phyloP scores from a whole-genome alignment of 2,329 filamentous ascomycete species.

The Fusarium hostae region DNA sequence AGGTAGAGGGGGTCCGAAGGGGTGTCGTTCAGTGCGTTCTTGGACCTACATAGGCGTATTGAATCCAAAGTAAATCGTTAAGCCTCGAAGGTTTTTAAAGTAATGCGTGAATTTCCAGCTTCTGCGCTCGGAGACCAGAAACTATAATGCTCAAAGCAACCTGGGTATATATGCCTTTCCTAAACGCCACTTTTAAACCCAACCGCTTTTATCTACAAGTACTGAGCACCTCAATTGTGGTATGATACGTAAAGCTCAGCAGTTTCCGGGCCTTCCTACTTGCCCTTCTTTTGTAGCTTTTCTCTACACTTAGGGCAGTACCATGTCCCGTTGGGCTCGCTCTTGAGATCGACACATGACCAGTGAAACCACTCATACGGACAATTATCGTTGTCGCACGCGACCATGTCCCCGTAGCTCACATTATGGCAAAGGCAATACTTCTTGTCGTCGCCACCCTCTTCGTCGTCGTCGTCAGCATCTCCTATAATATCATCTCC shows the following conservation, averaged over 20 bases:
- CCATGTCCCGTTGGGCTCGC: slow-evolving; percentile 74
- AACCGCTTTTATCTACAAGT: not conserved
- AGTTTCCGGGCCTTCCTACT: slow-evolving; percentile 31
- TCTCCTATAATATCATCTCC: slow-evolving; percentile 67
- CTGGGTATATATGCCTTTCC: slow-evolving; percentile 31
- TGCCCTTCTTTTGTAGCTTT: slow-evolving; percentile 58
- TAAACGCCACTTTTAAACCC: slow-evolving; percentile 23
- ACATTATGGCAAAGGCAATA: slow-evolving; percentile 88
- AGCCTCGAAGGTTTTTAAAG: not conserved
- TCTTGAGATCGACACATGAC: slow-evolving; percentile 76
- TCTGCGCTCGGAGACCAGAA: not conserved
- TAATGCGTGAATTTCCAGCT: slow-evolving; percentile 7
- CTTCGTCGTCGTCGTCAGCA: slow-evolving; percentile 70
- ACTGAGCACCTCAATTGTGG: not conserved
- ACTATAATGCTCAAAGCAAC: slow-evolving; percentile 14
- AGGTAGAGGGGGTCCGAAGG: slow-evolving; percentile 69
- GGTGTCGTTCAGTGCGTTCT: slow-evolving; percentile 67
- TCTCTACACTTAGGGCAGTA: slow-evolving; percentile 72
- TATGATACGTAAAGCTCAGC: not conserved
- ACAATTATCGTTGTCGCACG: slow-evolving; percentile 85
- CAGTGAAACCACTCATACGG: slow-evolving; percentile 91
- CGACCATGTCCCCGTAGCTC: slow-evolving; percentile 89
- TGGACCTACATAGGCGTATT: slow-evolving; percentile 16
- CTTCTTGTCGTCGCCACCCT: slow-evolving; percentile 80
- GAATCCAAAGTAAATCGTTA: not conserved